Conservation (phyloP, 2,329 filamentous ascomycete species). For the Pseudogymnoascus verrucosus region DNA sequence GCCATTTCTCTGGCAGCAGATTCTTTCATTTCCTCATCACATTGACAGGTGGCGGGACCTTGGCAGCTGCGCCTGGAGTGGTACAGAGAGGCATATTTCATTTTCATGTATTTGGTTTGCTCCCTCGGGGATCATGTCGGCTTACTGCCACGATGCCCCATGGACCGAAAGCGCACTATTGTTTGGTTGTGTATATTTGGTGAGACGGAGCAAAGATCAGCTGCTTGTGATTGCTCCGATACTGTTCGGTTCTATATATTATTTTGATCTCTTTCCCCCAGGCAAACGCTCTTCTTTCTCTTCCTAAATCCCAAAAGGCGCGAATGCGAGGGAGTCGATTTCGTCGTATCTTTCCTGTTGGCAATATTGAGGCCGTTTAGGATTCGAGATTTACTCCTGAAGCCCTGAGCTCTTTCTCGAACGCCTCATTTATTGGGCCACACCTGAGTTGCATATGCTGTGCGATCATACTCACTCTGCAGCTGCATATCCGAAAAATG, state of each 20-base stretch:
- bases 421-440: not conserved
- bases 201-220: constrained; percentile 3
- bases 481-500: not conserved
- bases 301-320: not conserved
- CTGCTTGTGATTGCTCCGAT: not conserved
- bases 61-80: not conserved
- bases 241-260: not conserved
- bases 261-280: not conserved
- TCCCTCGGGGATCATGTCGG: not conserved
- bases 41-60: not conserved
- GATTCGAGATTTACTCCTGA: not conserved
- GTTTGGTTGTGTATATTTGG: constrained; percentile 2
- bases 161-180: not conserved
- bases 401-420: not conserved
- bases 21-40: not conserved
- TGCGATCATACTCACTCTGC: not conserved
- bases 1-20: not conserved
- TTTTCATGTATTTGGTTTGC: constrained; percentile 5
- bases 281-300: not conserved
- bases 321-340: not conserved
- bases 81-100: not conserved
- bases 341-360: not conserved
- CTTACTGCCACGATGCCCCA: constrained; percentile 1
- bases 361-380: not conserved
- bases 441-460: not conserved